Percentiles rank a stretch among this genome's conserved stretches.
These are phyloP conservation scores for Fereydounia khargensis DNA, from an alignment of 1,284 basidiomycete species.

Conservation along the genomic window DNA sequence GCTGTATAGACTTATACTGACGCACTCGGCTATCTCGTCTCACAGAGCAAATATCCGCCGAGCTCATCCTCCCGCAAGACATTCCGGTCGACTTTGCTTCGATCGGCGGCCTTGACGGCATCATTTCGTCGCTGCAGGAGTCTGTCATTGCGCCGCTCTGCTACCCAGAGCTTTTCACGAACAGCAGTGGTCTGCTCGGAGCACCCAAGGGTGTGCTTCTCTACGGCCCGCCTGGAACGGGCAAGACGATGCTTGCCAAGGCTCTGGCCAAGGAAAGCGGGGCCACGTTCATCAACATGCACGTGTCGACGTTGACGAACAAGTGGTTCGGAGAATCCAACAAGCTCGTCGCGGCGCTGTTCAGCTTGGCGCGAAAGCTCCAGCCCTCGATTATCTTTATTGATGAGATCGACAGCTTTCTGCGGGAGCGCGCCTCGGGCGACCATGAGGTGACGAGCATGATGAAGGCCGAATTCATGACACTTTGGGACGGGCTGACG, in stretches of 20 bases:
- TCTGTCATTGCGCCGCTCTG: slow-evolving; percentile 94
- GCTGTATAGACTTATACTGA: not conserved
- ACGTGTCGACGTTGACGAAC: slow-evolving; percentile 62
- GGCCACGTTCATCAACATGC: slow-evolving; percentile 75
- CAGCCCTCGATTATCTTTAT: slow-evolving; percentile 78
- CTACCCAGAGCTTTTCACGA: slow-evolving; percentile 81
- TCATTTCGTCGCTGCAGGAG: slow-evolving; percentile 86
- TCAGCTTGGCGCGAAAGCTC: slow-evolving; percentile 72
- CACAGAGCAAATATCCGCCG: slow-evolving; percentile 62
- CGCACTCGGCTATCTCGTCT: not conserved
- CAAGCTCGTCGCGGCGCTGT: slow-evolving; percentile 81
- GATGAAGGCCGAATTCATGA: slow-evolving; percentile 99
- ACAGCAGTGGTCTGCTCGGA: slow-evolving; percentile 62
- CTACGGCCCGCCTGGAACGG: slow-evolving; percentile 59
- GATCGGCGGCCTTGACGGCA: slow-evolving; percentile 92
- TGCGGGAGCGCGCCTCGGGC: slow-evolving; percentile 77
- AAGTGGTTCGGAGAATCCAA: slow-evolving; percentile 97
- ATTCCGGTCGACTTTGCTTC: slow-evolving; percentile 62
- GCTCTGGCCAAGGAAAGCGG: slow-evolving; percentile 74
- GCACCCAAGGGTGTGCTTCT: slow-evolving; percentile 63
- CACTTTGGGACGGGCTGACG: slow-evolving; percentile 94
- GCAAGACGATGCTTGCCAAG: slow-evolving; percentile 61
- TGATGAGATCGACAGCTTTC: slow-evolving; percentile 82
- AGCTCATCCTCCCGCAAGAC: slow-evolving; percentile 61
- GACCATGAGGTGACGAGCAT: slow-evolving; percentile 98